Base-by-base conservation (phyloP, 2,329 filamentous ascomycete species). In the Uncinocarpus reesii region DNA sequence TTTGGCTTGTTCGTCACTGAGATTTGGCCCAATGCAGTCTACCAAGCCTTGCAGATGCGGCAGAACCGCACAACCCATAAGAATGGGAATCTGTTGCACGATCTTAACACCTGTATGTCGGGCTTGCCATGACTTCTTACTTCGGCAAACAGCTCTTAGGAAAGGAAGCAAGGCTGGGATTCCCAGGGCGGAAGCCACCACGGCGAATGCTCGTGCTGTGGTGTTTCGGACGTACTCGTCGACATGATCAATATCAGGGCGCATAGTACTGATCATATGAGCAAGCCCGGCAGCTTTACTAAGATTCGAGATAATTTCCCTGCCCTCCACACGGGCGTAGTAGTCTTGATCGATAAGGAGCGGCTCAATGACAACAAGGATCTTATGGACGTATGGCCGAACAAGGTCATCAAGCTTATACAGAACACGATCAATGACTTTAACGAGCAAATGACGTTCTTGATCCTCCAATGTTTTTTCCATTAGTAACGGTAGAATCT, bases 221-320 rank as follows among this genome's bases (percentile, higher is more conserved):
- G 92, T 98, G 68, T 98, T 98, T 63, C 92, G 81, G 10, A 98
- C 93, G 63, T 98, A 98, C 65, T 98, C 92, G 60, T 98, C 92
- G 21, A 93, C 86, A 60, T 98, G 92, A 59, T 98, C 92, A 56
- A 98, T 95, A 77, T 98, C 92, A 0, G 92, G 93, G 60, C 92
- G 79, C 92, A 98, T 98, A 7, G 89, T 95, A 69, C 88, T 95
- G 65, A 98, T 98, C 92, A 98, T 98, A 58, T 93, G 92, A 15
- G 92, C 92, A 47, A 98, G 78, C 63, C 92, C 93, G 53, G 93
- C 92, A 20, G 92, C 92, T 68, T 98, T 98, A 63, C 85, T 86
- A 42, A 98, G 79, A 65, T 98, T 98, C 48, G 90, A 96, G 58
- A 98, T 98, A 59, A 98, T 98, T 66, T 98, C 92, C 57, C 92